Evolutionary conservation across 331 rosid species (phyloP).

Genomic region (Quercus lobata): DNA sequence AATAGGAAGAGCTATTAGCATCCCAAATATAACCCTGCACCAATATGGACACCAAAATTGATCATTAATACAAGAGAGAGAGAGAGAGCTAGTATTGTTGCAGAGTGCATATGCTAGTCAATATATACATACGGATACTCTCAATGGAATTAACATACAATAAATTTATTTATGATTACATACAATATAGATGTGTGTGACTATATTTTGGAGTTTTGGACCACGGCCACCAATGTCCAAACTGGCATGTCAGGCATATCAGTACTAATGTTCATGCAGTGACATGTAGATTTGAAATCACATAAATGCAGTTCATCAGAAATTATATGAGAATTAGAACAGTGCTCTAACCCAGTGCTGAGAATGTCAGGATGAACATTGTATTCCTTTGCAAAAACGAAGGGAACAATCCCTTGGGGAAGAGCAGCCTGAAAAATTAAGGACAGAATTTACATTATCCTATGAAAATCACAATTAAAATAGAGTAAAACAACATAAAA

Average conservation of each 20-base stretch:
- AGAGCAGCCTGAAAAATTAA: conserved; percentile 70
- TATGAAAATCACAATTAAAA: background rate
- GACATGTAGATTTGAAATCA: background rate
- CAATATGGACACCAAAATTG: background rate
- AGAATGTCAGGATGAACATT: conserved; percentile 91
- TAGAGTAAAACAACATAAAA: background rate
- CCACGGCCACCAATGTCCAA: too few species aligned
- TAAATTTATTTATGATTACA: too few species aligned
- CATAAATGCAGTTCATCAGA: background rate
- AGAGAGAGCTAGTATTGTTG: too few species aligned
- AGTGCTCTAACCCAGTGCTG: conserved; percentile 71
- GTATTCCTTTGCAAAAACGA: conserved; percentile 88
- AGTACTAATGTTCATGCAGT: background rate
- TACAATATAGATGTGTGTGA: too few species aligned
- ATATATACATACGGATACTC: too few species aligned
- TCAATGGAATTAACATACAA: too few species aligned
- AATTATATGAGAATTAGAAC: background rate
- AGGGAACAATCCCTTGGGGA: conserved; percentile 95
- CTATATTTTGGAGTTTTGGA: too few species aligned
- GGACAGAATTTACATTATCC: background rate
- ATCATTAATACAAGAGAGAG: background rate
- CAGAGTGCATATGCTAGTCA: too few species aligned
- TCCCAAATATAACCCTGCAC: conserved; percentile 88
- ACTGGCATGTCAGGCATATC: background rate
- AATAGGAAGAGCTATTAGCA: conserved; percentile 90